phyloP scores from a whole-genome alignment of 2,329 filamentous ascomycete species.

The Alternaria arborescens region DNA sequence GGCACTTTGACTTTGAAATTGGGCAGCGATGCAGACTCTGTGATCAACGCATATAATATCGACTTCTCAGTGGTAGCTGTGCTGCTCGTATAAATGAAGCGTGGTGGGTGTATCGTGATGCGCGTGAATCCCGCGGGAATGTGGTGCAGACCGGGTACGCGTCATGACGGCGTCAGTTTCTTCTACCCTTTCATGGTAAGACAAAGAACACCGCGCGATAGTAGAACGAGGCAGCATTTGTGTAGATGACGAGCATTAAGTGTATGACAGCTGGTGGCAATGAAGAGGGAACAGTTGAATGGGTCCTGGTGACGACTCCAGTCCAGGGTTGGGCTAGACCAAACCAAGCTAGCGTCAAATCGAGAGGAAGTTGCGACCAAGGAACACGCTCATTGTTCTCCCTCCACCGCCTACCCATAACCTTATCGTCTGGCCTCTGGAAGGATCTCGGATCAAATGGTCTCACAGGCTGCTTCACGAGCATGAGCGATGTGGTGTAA shows the following conservation, averaged over 20 bases:
- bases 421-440: not conserved
- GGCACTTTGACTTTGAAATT: slow-evolving; percentile 17
- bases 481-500: not conserved
- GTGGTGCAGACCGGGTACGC: not conserved
- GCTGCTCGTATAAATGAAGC: not conserved
- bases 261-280: not conserved
- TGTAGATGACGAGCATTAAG: not conserved
- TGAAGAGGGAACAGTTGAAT: not conserved
- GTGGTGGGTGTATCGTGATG: not conserved
- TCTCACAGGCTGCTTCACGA: not conserved
- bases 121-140: not conserved
- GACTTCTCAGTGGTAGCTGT: slow-evolving; percentile 1
- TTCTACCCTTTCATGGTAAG: not conserved
- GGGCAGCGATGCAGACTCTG: slow-evolving; percentile 26
- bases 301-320: not conserved
- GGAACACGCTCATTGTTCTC: not conserved
- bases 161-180: not conserved
- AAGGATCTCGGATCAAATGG: not conserved
- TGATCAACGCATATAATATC: not conserved
- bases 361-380: not conserved
- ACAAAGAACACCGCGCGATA: not conserved
- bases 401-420: not conserved
- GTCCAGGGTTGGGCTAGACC: not conserved
- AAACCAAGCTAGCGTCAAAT: not conserved
- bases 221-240: not conserved